Conservation (phyloP, 495 filamentous ascomycete genomes). For the Penicillium psychrofluorescens region DNA sequence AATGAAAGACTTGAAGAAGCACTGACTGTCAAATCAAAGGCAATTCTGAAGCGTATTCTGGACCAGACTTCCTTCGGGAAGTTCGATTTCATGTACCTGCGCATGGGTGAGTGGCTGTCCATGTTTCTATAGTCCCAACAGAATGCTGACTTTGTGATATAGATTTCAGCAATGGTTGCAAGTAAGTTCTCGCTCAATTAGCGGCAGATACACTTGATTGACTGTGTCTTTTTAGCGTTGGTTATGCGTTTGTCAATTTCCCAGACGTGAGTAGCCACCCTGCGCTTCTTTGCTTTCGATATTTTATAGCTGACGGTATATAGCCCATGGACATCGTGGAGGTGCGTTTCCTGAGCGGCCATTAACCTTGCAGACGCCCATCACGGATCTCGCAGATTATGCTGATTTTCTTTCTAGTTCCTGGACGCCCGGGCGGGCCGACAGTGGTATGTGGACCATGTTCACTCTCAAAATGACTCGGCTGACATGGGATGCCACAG, state of each 20-base stretch:
- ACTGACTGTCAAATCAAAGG: slow-evolving; percentile 16
- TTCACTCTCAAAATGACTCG: neutral
- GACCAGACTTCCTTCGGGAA: slow-evolving; percentile 70
- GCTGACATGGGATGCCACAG: slow-evolving; percentile 20
- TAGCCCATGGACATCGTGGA: slow-evolving; percentile 64
- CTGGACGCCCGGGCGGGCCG: slow-evolving; percentile 62
- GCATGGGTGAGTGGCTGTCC: slow-evolving; percentile 55
- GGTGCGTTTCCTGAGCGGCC: too few species aligned
- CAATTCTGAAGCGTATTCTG: slow-evolving; percentile 67
- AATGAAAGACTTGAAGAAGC: too few species aligned
- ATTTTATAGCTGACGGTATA: slow-evolving; percentile 11
- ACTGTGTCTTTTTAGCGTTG: slow-evolving; percentile 58
- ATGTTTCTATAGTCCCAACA: neutral
- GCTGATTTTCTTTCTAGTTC: slow-evolving; percentile 46
- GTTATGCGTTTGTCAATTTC: slow-evolving; percentile 98
- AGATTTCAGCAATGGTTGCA: slow-evolving; percentile 86
- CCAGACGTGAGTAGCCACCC: slow-evolving; percentile 52
- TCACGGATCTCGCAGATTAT: too few species aligned
- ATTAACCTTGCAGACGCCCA: too few species aligned
- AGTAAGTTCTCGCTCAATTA: slow-evolving; percentile 41
- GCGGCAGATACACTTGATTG: neutral
- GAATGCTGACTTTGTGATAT: slow-evolving; percentile 2
- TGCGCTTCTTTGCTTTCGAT: neutral
- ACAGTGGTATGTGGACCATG: slow-evolving; percentile 47
- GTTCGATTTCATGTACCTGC: slow-evolving; percentile 93